Base-by-base conservation (phyloP, 805 yeast species). In the Saturnispora bothae region DNA sequence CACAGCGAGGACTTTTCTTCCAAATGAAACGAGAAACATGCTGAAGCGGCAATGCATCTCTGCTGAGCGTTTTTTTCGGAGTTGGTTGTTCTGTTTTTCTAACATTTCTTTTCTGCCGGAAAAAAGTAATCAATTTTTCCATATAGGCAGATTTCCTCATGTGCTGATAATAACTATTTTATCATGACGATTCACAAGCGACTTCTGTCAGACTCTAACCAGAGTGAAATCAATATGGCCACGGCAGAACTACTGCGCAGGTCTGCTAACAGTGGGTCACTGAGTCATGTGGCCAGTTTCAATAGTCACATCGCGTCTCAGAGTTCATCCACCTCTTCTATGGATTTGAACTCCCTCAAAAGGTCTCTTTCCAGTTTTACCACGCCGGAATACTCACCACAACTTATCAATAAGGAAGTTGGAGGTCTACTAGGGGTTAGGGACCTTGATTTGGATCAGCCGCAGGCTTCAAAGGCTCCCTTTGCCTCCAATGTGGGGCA, bases 341-440 rank as follows among this genome's bases (percentile, higher is more conserved):
- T 22, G 9, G 25, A 22, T 7, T 10, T 22, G 25, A 7, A 10
- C 25, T 10, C 25, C 6, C 6, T 22, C 9, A 22, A 22, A 22
- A 6, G 25, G 9, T 22, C 25, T 6, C 25, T 22, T 22, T 22
- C 25, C 17, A 28, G 32, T 6, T 30, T 47, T 9, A 48, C 46
- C 5, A 55, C 60, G 6, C 59, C 60, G 5, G 58, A 54, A 29
- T 56, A 50, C 33, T 55, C 57, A 12, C 60, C 60, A n/a, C 37
- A 40, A 15, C 17, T 54, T 31, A 50, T 56, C 5, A 49, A 51
- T 16, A 45, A 44, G 7, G 61, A 57, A 34, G 53, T 56, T 15
- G 60, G 59, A 4, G 42, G 45, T 29, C 36, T 56, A 16, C 33
- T 56, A 12, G 49, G 47, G 4, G 41, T 50, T 4, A 43, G 46